Evolutionary conservation across 192 early-diverging fungal genomes (phyloP).

Genomic region (Chytriomyces confervae): DNA sequence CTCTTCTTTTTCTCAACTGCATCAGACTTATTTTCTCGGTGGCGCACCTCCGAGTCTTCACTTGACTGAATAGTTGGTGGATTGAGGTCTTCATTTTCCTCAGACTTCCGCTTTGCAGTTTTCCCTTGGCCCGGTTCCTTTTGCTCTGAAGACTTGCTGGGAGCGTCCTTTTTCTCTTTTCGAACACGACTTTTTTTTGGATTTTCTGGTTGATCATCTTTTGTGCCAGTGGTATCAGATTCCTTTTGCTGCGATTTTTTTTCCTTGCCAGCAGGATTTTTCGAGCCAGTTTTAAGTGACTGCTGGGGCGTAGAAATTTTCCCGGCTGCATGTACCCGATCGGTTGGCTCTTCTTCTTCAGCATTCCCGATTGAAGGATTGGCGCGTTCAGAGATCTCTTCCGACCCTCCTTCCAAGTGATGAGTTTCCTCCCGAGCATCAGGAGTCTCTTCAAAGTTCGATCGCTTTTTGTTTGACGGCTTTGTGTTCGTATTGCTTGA

Average conservation of each 20-base stretch:
- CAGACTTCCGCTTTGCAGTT: neutral
- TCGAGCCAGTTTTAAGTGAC: no score
- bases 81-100: neutral
- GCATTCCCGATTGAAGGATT: conserved; percentile 50
- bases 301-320: no score
- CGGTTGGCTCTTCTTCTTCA: no score
- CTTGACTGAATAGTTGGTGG: neutral
- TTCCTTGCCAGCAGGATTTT: conserved; percentile 43
- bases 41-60: neutral
- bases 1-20: conserved; percentile 38
- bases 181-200: neutral
- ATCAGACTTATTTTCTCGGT: conserved; percentile 2
- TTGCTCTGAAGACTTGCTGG: neutral
- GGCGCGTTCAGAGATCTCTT: neutral
- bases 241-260: conserved; percentile 62
- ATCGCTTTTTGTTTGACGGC: no score
- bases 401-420: no score
- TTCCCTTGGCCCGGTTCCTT: neutral
- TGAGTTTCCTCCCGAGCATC: no score
- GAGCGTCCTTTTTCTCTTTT: neutral
- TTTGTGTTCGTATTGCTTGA: no score
- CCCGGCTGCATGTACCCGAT: no score
- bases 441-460: no score
- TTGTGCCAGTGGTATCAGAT: conserved; percentile 1
- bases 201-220: neutral